Percentiles rank a stretch among this genome's conserved stretches.
These are phyloP conservation scores for Arthrobotrys sinensis DNA, from an alignment of 2,329 filamentous ascomycete species.

Conservation along the genomic window DNA sequence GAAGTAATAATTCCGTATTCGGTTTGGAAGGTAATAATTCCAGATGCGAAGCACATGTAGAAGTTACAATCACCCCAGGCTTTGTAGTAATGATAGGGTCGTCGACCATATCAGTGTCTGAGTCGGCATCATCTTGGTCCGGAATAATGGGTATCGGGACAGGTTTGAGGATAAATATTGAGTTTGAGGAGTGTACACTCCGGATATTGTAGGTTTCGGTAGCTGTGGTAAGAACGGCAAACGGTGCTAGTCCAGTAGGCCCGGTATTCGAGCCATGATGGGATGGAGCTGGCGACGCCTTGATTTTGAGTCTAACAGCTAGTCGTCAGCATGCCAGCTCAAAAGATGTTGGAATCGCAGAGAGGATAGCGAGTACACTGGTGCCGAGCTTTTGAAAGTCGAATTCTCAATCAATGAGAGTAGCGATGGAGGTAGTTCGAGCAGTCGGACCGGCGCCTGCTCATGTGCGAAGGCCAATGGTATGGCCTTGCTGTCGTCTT, in stretches of 20 bases:
- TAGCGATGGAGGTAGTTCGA: conserved; percentile 63
- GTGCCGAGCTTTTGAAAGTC: conserved; percentile 58
- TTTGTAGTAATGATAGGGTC: conserved; percentile 36
- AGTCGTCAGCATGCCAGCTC: conserved; percentile 9
- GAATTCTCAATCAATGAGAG: conserved; percentile 62
- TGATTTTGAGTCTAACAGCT: conserved; percentile 63
- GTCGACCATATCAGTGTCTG: conserved; percentile 44
- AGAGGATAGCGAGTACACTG: conserved; percentile 58
- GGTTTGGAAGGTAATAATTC: conserved; percentile 62
- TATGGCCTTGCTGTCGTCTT: conserved; percentile 59
- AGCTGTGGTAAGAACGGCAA: conserved; percentile 63
- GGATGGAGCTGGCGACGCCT: conserved; percentile 54
- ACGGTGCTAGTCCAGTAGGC: conserved; percentile 36
- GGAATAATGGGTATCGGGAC: conserved; percentile 41
- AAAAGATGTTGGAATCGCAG: neutral
- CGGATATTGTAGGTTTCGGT: conserved; percentile 63
- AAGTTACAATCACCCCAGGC: conserved; percentile 61
- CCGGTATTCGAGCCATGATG: conserved; percentile 20
- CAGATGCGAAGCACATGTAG: conserved; percentile 62
- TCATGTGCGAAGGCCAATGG: conserved; percentile 62
- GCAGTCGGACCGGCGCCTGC: conserved; percentile 63
- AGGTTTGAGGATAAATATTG: conserved; percentile 63
- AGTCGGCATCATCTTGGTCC: conserved; percentile 50
- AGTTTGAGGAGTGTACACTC: conserved; percentile 64
- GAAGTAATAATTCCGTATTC: conserved; percentile 46